phyloP scores from a whole-genome alignment of 108 stramenopile species.

The Cyclotella baltica region DNA sequence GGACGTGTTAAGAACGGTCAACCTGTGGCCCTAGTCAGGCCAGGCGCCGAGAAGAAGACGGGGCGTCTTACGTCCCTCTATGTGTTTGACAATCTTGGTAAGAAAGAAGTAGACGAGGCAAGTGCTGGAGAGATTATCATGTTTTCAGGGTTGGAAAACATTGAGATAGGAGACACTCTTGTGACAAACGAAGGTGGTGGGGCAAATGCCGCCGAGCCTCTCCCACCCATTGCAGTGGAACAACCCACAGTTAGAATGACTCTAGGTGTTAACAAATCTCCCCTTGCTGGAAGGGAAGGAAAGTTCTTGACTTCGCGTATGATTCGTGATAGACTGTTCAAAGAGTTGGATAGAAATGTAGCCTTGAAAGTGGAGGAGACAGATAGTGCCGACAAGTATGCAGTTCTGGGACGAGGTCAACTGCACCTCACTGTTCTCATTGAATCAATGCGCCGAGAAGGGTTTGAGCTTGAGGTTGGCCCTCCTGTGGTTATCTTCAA shows the following conservation, averaged over 20 bases:
- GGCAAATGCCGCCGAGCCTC: constrained; percentile 81
- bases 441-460: constrained; percentile 99
- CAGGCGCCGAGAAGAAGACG: constrained; percentile 80
- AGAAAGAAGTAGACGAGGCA: constrained; percentile 89
- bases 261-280: constrained; percentile 98
- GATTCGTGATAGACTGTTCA: constrained; percentile 97
- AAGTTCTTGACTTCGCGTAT: constrained; percentile 95
- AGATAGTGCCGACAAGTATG: constrained; percentile 93
- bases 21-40: constrained; percentile 76
- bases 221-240: constrained; percentile 97
- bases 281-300: constrained; percentile 97
- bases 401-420: constrained; percentile 98
- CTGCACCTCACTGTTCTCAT: constrained; percentile 98
- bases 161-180: constrained; percentile 97
- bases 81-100: constrained; percentile 96
- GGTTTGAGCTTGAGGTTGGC: constrained; percentile 98
- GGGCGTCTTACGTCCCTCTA: constrained; percentile 89
- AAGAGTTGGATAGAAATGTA: constrained; percentile 97
- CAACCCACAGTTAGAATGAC: constrained; percentile 99
- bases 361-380: constrained; percentile 91
- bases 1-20: constrained; percentile 88
- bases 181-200: constrained; percentile 87
- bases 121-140: constrained; percentile 98
- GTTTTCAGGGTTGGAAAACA: constrained; percentile 92
- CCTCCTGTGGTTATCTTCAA: constrained; percentile 97